Evolutionary conservation across 2,329 filamentous ascomycete species (phyloP).

Genomic region (Metarhizium anisopliae): DNA sequence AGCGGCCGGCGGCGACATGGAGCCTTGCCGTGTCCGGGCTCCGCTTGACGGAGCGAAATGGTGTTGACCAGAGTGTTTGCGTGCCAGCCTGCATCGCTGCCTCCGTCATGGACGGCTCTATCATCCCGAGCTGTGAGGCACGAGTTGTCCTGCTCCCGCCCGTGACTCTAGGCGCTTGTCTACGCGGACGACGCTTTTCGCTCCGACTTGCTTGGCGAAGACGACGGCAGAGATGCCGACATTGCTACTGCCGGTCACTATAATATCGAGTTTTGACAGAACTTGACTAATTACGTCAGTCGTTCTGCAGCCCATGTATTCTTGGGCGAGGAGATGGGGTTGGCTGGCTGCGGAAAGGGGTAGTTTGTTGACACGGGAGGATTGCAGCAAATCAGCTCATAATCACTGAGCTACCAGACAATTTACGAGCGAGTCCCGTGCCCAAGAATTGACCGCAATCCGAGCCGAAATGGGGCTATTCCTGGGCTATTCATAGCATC

Average conservation of each 20-base stretch:
- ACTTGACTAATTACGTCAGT: neutral
- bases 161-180: conserved; percentile 51
- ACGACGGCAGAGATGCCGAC: conserved; percentile 54
- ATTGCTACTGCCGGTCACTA: conserved; percentile 56
- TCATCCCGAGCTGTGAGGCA: conserved; percentile 59
- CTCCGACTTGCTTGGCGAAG: conserved; percentile 41
- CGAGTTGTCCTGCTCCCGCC: conserved; percentile 49
- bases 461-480: too few relatives aligned
- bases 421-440: too few relatives aligned
- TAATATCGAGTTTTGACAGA: conserved; percentile 20
- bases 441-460: too few relatives aligned
- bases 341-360: neutral
- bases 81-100: conserved; percentile 27
- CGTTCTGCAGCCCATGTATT: neutral
- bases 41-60: neutral
- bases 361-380: too few relatives aligned
- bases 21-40: neutral
- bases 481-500: too few relatives aligned
- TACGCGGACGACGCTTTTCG: conserved; percentile 40
- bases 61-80: conserved; percentile 24
- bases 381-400: too few relatives aligned
- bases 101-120: conserved; percentile 45
- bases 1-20: neutral
- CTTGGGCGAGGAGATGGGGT: neutral
- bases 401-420: too few relatives aligned